Conservation (phyloP, 2,329 filamentous ascomycete species). For the Setomelanomma holmii region DNA sequence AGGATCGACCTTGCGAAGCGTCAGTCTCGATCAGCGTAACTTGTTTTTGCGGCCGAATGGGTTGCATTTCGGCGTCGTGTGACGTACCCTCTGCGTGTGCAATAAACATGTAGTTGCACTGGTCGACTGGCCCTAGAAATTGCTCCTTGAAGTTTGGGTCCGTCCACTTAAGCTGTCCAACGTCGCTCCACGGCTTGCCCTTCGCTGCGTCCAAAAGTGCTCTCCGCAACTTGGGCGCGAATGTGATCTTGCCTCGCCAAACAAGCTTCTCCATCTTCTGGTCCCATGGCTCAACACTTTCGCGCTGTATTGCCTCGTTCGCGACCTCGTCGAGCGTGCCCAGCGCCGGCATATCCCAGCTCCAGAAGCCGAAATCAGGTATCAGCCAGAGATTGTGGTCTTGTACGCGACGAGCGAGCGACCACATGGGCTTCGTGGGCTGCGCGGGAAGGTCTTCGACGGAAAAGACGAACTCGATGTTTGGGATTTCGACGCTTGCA, state of each 20-base stretch:
- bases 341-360: constrained; percentile 43
- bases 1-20: constrained; percentile 41
- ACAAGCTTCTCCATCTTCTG: constrained; percentile 43
- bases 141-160: constrained; percentile 46
- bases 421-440: constrained; percentile 39
- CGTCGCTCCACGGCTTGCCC: constrained; percentile 42
- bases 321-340: constrained; percentile 39
- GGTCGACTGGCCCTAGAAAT: constrained; percentile 59
- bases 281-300: constrained; percentile 39
- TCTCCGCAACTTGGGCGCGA: constrained; percentile 39
- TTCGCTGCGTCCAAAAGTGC: constrained; percentile 37
- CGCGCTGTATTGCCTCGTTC: constrained; percentile 33
- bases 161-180: constrained; percentile 39
- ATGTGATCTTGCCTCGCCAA: constrained; percentile 43
- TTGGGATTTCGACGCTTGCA: constrained; percentile 31
- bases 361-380: constrained; percentile 46
- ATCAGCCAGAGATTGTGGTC: constrained; percentile 45
- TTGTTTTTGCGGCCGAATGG: constrained; percentile 9
- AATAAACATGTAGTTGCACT: constrained; percentile 63
- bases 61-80: background rate
- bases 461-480: constrained; percentile 44
- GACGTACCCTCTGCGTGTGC: constrained; percentile 60
- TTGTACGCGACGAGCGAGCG: constrained; percentile 39
- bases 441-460: constrained; percentile 43
- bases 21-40: constrained; percentile 11